These are phyloP conservation scores for Kuraishia piskuri DNA, from an alignment of 805 yeast genomes.

Conservation along the genomic window DNA sequence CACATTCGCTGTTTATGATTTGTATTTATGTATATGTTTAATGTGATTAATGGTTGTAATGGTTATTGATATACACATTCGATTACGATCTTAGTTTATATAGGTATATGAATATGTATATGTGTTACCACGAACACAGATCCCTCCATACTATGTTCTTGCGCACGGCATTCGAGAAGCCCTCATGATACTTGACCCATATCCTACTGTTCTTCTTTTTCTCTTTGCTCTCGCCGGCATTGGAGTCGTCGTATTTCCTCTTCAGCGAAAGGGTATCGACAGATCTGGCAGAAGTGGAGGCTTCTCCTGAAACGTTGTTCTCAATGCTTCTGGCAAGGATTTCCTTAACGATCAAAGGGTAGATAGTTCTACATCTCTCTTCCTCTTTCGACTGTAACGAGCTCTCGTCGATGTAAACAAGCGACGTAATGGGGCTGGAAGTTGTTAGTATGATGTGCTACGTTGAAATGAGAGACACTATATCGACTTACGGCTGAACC, in stretches of 20 bases:
- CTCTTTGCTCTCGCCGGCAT: constrained; percentile 8
- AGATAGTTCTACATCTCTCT: constrained; percentile 3
- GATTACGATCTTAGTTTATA: too few species aligned
- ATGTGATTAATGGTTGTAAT: not conserved
- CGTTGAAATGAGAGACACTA: not conserved
- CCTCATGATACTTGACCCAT: constrained; percentile 92
- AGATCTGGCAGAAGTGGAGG: constrained; percentile 22
- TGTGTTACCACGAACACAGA: constrained; percentile 29
- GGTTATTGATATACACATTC: not conserved
- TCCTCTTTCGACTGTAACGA: constrained; percentile 5
- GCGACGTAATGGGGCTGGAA: constrained; percentile 12
- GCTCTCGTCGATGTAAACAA: constrained; percentile 15
- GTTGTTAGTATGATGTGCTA: not conserved
- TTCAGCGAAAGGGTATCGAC: constrained; percentile 17
- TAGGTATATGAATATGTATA: too few species aligned
- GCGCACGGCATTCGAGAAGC: constrained; percentile 85
- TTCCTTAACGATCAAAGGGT: constrained; percentile 4
- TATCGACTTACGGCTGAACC: not conserved
- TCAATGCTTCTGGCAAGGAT: not conserved
- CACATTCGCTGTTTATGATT: not conserved
- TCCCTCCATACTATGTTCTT: constrained; percentile 74
- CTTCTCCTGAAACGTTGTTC: constrained; percentile 13
- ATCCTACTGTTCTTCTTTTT: constrained; percentile 27
- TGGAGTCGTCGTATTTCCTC: constrained; percentile 27
- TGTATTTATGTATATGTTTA: not conserved